Base-by-base conservation (phyloP, 352 stramenopile species). In the Peronospora destructor region DNA sequence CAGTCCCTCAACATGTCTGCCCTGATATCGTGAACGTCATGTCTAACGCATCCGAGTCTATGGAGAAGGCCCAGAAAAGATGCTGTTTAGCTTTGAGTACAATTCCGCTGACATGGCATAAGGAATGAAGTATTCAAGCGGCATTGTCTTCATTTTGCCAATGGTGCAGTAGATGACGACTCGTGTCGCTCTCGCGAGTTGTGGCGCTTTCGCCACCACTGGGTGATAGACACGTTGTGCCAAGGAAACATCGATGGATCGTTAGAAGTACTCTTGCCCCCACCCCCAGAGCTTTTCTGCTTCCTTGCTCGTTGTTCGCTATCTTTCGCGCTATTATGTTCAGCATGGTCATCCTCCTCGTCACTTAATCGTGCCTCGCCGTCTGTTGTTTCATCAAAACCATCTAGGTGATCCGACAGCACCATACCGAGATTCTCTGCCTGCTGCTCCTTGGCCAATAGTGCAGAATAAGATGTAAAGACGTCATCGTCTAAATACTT, bases 401-500 rank as follows among this genome's bases (percentile, higher is more conserved):
- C 53, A 64, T 65, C 54, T 8, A 68, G 21, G 4, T 53, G 59
- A 33, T 68, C 59, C 2, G 58, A 64, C 13, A 67, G 19, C n/a
- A 62, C 37, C 42, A 71, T 54, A 1, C 45, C 45, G 34, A 64
- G 44, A 33, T 56, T 65, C 28, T 65, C 62, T n/a, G 62, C 43
- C 21, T 73, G 80, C 51, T 87, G 75, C 43, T 93, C 82, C 34
- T 84, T 65, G 23, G 82, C 61, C n/a, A 91, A 51, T 0, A 85
- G 58, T 40, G 64, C 76, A 16, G 78, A 89, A 45, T 94, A 94
- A 0, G 70, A 59, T 8, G 76, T 66, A 36, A 91, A 94, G 2
- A 88, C 76, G 42, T 92, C 81, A 42, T 94, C 81, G 59, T 92
- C 83, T 14, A 95, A 45, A 55, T 95, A 95, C 66, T 95, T 90